These are phyloP conservation scores for Penicillium thymicola DNA, from an alignment of 2,329 filamentous ascomycete species.

Conservation along the genomic window DNA sequence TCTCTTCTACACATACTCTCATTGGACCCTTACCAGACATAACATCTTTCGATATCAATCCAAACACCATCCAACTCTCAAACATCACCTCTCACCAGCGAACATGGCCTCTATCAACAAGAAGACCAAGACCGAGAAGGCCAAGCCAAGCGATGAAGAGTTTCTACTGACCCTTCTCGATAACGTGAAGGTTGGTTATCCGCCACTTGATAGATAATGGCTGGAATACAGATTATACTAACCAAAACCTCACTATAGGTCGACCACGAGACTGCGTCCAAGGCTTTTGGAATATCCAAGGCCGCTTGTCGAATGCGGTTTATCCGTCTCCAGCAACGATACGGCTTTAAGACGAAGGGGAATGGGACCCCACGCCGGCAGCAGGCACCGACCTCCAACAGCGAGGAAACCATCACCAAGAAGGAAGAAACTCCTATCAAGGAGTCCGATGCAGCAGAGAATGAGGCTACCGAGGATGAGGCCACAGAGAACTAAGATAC, in stretches of 20 bases:
- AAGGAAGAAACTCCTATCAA: too few relatives aligned
- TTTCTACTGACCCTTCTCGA: neutral
- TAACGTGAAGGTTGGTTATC: neutral
- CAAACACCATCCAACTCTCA: too few relatives aligned
- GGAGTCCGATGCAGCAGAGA: too few relatives aligned
- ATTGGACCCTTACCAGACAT: too few relatives aligned
- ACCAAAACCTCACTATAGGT: neutral
- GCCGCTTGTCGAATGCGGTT: neutral
- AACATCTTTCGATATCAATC: too few relatives aligned
- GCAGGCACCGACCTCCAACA: fast-evolving
- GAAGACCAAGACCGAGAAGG: too few relatives aligned
- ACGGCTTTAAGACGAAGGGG: fast-evolving
- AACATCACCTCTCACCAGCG: too few relatives aligned
- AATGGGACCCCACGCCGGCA: neutral
- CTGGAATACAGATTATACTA: neutral
- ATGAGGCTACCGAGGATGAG: neutral
- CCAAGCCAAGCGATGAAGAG: neutral
- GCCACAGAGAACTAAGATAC: neutral
- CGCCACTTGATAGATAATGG: neutral
- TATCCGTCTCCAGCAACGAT: neutral
- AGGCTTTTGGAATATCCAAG: neutral
- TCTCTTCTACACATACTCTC: neutral
- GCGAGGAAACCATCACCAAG: neutral
- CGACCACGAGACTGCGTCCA: fast-evolving
- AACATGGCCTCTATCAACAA: too few relatives aligned